Conservation (phyloP, 1,284 basidiomycete species). For the Tilletia walkeri region DNA sequence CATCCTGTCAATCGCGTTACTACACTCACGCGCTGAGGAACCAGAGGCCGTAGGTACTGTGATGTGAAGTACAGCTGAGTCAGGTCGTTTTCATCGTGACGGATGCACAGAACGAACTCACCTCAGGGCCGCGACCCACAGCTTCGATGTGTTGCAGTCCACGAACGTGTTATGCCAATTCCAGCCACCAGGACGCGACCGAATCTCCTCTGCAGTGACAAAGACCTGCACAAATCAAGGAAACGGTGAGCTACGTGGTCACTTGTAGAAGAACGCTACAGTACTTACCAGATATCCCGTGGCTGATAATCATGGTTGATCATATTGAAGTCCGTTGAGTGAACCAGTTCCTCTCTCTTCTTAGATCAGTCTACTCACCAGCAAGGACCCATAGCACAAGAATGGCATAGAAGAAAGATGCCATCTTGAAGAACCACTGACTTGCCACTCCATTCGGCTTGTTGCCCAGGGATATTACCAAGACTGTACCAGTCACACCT, state of each 20-base stretch:
- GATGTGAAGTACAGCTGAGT: neutral
- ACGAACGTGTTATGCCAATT: slow-evolving; percentile 13
- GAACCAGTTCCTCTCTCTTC: neutral
- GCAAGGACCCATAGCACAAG: slow-evolving; percentile 15
- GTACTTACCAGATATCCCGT: slow-evolving; percentile 11
- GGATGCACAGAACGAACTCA: neutral
- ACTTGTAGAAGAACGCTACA: neutral
- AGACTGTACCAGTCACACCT: neutral
- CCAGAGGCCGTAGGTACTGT: slow-evolving; percentile 10
- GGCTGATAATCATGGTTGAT: neutral
- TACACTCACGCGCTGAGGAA: slow-evolving; percentile 5
- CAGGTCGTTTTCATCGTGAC: neutral
- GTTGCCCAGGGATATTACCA: slow-evolving; percentile 20
- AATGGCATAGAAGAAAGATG: slow-evolving; percentile 20
- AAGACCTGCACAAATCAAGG: neutral
- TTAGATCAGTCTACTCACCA: neutral
- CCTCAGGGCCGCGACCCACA: slow-evolving; percentile 10
- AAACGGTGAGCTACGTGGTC: too few relatives aligned
- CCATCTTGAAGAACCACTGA: slow-evolving; percentile 24
- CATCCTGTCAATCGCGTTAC: too few relatives aligned
- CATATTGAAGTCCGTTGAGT: neutral
- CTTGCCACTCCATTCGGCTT: slow-evolving; percentile 21
- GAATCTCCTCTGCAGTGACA: neutral
- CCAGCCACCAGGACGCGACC: slow-evolving; percentile 4
- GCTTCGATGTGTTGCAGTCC: slow-evolving; percentile 10